Conservation (phyloP, 345 rosid species). For the Jatropha curcas region DNA sequence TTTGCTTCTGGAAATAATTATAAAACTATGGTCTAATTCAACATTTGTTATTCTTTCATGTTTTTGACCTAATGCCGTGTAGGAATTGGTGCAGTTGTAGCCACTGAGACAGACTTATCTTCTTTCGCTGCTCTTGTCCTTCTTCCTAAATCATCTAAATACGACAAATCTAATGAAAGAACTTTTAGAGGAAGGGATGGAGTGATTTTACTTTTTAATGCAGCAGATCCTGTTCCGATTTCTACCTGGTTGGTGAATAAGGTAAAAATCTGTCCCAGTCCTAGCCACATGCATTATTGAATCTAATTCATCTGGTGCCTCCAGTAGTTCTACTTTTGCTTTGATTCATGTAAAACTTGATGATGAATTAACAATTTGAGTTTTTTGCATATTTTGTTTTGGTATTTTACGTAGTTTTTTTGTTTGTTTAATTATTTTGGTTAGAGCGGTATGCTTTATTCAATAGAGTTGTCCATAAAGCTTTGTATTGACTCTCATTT, state of each 20-base stretch:
- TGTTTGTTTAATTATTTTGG: background rate
- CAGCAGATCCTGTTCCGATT: constrained; percentile 63
- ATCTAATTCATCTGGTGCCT: constrained; percentile 1
- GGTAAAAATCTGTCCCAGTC: constrained; percentile 41
- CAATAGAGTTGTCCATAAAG: too few species aligned
- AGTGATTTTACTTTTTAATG: constrained; percentile 64
- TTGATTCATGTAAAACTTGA: background rate
- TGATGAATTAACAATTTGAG: background rate
- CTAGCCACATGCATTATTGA: background rate
- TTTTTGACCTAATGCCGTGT: background rate
- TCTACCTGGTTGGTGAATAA: constrained; percentile 77
- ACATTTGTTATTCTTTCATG: background rate
- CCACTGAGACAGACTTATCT: constrained; percentile 51
- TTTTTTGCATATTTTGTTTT: background rate
- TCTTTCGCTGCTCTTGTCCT: constrained; percentile 71
- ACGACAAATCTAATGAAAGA: constrained; percentile 32
- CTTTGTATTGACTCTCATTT: too few species aligned
- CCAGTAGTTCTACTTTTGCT: background rate
- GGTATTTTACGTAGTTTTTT: background rate
- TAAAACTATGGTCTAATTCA: background rate
- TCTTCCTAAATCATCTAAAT: constrained; percentile 48
- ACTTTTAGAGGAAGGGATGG: constrained; percentile 64
- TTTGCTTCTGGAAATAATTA: background rate
- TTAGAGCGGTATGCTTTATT: background rate
- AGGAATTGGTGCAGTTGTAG: constrained; percentile 56